Base-by-base conservation (phyloP, 306 rosid species). In the Cucurbita argyrosperma region DNA sequence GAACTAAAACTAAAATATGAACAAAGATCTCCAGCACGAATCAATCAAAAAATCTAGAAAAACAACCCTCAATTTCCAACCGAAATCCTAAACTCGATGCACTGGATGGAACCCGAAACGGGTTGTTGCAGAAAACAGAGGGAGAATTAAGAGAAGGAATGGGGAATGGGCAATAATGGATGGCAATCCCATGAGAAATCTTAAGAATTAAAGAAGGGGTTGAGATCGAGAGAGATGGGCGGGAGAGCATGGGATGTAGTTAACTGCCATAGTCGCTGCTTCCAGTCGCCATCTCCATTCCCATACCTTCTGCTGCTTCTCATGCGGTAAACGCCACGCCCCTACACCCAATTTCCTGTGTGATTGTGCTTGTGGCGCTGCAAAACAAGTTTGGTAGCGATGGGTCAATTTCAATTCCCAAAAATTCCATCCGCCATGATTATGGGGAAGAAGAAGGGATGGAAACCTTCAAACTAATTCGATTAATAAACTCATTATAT, bases 261-360 rank as follows among this genome's bases (percentile, higher is more conserved):
- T 45, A 43, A 66, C 55, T 66, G 54, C 54, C 72, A 66, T 19
- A 54, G 46, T 69, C 49, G 57, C 23, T 69, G 56, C 74, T 68
- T 68, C 74, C 74, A 69, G 56, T 49, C 21, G 42, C 74, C 58
- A 69, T 69, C 74, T 49, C 74, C 58, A 69, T 69, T 69, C 74
- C 74, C 74, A 69, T 69, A 69, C 58, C 57, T 18, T 65, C 10
- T 1, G 52, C 51, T 46, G 38, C 21, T 47, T 69, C 74, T 68
- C 73, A 68, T 68, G 42, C 73, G 23, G 57, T 43, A 68, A 68
- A 13, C 42, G 73, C 73, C 57, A 68, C 42, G 57, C 40, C 7
- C 73, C 30, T 46, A 4, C 43, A 7, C 38, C 5, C 14, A 65
- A 43, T 43, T 19, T 19, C 21, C 72, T 65, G 47, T 43, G 11